Percentiles rank a stretch among this genome's conserved stretches.
phyloP scores from a whole-genome alignment of 2,329 filamentous ascomycete species.

The Cladorrhinum sp. region DNA sequence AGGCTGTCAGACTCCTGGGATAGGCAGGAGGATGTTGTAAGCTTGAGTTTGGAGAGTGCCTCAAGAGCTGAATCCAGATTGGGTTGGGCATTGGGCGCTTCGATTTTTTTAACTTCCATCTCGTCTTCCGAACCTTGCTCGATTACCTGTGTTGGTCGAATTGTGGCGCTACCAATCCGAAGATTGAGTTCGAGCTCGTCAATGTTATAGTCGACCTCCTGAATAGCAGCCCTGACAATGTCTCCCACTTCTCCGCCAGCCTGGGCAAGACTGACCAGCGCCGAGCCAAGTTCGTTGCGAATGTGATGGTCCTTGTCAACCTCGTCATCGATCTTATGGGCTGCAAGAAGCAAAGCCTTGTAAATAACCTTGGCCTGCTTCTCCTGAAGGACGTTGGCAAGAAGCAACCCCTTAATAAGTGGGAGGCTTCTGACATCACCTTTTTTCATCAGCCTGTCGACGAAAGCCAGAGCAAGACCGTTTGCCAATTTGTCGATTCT shows the following conservation, averaged over 20 bases:
- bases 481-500: constrained; percentile 69
- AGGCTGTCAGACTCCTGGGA: constrained; percentile 48
- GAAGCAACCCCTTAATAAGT: constrained; percentile 60
- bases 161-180: constrained; percentile 51
- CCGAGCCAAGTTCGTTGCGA: constrained; percentile 62
- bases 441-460: constrained; percentile 60
- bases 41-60: constrained; percentile 34
- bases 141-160: constrained; percentile 55
- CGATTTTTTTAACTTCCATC: constrained; percentile 42
- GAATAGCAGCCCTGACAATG: constrained; percentile 65
- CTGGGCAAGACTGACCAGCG: constrained; percentile 65
- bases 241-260: constrained; percentile 55
- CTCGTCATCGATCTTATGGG: constrained; percentile 55
- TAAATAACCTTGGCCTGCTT: constrained; percentile 63
- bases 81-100: constrained; percentile 31
- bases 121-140: constrained; percentile 47
- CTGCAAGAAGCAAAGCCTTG: constrained; percentile 61
- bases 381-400: constrained; percentile 58
- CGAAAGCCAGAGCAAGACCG: constrained; percentile 65
- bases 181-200: constrained; percentile 72
- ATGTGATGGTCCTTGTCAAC: constrained; percentile 53
- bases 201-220: constrained; percentile 67
- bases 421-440: constrained; percentile 55
- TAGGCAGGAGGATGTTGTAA: constrained; percentile 48
- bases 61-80: constrained; percentile 41